Evolutionary conservation across 148 eudicot genomes (phyloP).

Genomic region (Amaranthus hypochondriacus): DNA sequence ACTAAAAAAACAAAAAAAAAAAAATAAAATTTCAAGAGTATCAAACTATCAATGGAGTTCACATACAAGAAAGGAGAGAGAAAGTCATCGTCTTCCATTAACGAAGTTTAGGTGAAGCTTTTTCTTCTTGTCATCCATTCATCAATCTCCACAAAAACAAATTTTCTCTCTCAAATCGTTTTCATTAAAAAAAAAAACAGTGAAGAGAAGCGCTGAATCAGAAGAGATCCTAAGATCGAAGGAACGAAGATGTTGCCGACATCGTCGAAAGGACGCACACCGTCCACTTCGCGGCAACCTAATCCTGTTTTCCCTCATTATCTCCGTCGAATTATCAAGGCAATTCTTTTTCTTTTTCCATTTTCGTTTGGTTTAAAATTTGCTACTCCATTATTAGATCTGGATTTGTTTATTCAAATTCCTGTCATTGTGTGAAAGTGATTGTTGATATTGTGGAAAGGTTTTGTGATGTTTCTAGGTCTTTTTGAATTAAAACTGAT

Average conservation of each 20-base stretch:
- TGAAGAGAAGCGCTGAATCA: neutral
- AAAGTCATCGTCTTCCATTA: neutral
- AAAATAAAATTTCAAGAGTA: neutral
- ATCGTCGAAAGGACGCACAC: conserved; percentile 48
- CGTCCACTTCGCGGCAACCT: conserved; percentile 47
- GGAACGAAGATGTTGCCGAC: conserved; percentile 58
- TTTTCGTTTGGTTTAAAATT: neutral
- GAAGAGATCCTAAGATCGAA: conserved; percentile 27
- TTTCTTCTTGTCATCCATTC: neutral
- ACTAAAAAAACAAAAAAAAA: neutral
- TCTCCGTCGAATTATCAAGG: conserved; percentile 77
- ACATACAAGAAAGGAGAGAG: neutral
- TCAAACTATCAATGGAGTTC: neutral
- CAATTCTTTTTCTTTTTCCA: conserved; percentile 16
- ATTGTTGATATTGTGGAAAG: neutral
- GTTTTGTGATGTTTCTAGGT: neutral
- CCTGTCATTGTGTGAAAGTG: neutral
- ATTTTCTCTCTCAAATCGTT: neutral
- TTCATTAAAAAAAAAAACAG: neutral
- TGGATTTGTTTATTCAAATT: neutral
- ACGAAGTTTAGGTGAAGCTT: conserved; percentile 1
- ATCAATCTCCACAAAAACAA: neutral
- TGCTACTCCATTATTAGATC: conserved; percentile 9
- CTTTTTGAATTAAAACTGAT: neutral
- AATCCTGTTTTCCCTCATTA: conserved; percentile 65